These are phyloP conservation scores for Malus sylvestris DNA, from an alignment of 306 rosid genomes.

Conservation along the genomic window DNA sequence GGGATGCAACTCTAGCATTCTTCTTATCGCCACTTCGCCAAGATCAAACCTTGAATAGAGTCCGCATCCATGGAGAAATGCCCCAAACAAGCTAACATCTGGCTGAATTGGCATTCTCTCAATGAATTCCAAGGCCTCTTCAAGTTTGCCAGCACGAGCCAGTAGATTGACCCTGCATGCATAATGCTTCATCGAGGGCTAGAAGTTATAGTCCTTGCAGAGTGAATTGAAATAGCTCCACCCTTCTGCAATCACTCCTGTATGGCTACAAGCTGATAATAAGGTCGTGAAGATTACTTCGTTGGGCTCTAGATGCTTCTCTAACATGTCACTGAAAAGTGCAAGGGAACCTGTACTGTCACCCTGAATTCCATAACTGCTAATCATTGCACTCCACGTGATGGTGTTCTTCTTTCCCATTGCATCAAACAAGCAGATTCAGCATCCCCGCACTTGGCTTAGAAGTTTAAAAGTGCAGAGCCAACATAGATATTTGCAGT, in stretches of 20 bases:
- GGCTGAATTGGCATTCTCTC: slow-evolving; percentile 55
- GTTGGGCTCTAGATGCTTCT: slow-evolving; percentile 44
- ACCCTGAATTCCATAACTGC: slow-evolving; percentile 73
- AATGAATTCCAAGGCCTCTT: slow-evolving; percentile 60
- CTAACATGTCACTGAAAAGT: slow-evolving; percentile 56
- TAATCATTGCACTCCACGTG: slow-evolving; percentile 75
- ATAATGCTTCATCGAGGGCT: slow-evolving; percentile 72
- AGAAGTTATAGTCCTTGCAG: slow-evolving; percentile 40
- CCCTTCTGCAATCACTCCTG: slow-evolving; percentile 75
- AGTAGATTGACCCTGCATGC: slow-evolving; percentile 68
- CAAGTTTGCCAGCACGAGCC: slow-evolving; percentile 65
- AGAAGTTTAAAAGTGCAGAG: slow-evolving; percentile 64
- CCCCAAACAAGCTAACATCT: slow-evolving; percentile 57
- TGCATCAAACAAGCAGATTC: slow-evolving; percentile 53
- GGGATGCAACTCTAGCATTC: slow-evolving; percentile 65
- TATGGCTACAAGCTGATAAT: slow-evolving; percentile 70
- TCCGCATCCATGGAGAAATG: slow-evolving; percentile 82
- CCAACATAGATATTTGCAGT: slow-evolving; percentile 49
- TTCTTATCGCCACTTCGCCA: slow-evolving; percentile 49
- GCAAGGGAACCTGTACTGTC: slow-evolving; percentile 53
- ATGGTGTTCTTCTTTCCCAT: slow-evolving; percentile 58
- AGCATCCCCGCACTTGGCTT: slow-evolving; percentile 76
- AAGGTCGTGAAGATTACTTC: slow-evolving; percentile 55
- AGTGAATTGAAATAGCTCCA: slow-evolving; percentile 49
- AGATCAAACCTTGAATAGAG: slow-evolving; percentile 72